These are phyloP conservation scores for Alternaria arbusti DNA, from an alignment of 2,329 filamentous ascomycete species.

Conservation along the genomic window DNA sequence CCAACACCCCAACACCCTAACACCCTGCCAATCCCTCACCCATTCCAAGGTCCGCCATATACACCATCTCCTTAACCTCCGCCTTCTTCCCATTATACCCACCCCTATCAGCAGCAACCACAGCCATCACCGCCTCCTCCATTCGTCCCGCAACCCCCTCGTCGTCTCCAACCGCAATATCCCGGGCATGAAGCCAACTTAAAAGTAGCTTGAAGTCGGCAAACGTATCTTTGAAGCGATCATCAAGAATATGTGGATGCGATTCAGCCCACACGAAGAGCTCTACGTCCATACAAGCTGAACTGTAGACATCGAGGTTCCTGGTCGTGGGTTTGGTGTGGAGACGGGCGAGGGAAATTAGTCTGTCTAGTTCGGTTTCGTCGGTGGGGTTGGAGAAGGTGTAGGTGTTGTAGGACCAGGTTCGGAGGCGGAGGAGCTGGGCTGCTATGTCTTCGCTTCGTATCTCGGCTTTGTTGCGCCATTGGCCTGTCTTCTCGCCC, in stretches of 20 bases:
- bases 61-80: background rate
- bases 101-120: background rate
- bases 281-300: background rate
- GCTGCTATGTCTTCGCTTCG: background rate
- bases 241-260: background rate
- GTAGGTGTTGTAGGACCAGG: background rate
- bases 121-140: background rate
- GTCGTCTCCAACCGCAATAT: background rate
- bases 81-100: background rate
- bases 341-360: background rate
- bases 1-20: background rate
- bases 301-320: background rate
- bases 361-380: background rate
- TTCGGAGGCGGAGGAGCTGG: background rate
- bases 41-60: background rate
- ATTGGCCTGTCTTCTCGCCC: too few species aligned
- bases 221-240: background rate
- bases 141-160: background rate
- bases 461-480: background rate
- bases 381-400: background rate
- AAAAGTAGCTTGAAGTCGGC: background rate
- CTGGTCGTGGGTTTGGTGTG: background rate
- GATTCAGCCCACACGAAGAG: background rate
- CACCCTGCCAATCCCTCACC: background rate
- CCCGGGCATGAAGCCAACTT: background rate